Conservation (phyloP, 1,284 basidiomycete species). For the Malassezia dermatis region DNA sequence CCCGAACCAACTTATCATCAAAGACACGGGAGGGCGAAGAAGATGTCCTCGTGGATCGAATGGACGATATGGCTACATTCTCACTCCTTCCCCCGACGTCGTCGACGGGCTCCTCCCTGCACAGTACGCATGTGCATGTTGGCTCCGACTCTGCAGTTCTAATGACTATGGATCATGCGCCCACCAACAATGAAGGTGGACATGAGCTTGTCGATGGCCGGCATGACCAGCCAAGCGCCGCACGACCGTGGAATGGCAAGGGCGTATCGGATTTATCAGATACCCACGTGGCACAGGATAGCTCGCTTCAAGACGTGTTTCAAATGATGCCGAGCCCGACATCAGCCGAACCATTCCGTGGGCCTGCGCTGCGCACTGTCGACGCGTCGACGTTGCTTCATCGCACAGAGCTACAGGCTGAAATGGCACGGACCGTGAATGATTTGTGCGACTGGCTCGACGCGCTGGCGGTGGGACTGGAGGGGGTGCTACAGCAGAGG, state of each 20-base stretch:
- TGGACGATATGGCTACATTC: background rate
- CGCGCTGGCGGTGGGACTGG: constrained; percentile 57
- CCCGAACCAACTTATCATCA: background rate
- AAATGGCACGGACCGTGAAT: constrained; percentile 65
- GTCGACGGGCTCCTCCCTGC: background rate
- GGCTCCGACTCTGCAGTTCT: constrained; percentile 25
- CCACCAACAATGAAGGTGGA: background rate
- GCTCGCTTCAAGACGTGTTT: constrained; percentile 3
- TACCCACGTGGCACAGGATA: background rate
- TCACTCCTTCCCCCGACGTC: background rate
- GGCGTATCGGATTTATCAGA: background rate
- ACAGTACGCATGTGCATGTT: constrained; percentile 18
- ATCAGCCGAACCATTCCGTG: constrained; percentile 3
- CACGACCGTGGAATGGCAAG: background rate
- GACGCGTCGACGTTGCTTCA: constrained; percentile 60
- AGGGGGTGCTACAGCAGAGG: constrained; percentile 17
- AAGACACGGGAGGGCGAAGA: background rate
- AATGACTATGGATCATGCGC: background rate
- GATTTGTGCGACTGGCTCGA: constrained; percentile 71
- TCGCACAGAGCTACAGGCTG: constrained; percentile 59
- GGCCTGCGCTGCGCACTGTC: constrained; percentile 56
- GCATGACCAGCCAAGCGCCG: background rate
- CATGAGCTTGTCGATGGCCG: background rate
- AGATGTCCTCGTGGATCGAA: background rate
- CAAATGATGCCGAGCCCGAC: background rate